Base-by-base conservation (phyloP, 176 grass and related monocot genomes). In the Eragrostis curvula region DNA sequence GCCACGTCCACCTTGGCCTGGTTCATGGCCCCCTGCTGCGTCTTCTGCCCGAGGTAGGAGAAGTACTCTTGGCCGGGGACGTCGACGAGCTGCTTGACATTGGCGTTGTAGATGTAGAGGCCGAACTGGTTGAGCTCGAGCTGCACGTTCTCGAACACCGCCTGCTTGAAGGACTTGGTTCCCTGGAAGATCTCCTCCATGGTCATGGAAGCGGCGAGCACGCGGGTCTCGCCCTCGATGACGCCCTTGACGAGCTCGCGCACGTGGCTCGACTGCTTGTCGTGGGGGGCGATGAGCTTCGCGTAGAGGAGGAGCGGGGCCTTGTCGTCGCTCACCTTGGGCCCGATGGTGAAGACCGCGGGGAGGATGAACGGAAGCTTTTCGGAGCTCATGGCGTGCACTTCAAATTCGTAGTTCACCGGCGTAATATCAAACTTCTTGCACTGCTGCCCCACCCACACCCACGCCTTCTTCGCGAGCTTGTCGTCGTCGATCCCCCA, bases 261-360 rank as follows among this genome's bases (percentile, higher is more conserved):
- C 11, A 98, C 88, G 85, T 98, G 95, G 84, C 62, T 85, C 5
- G 92, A 89, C 44, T 81, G 78, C 85, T 97, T 91, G 84, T 94
- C 88, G 80, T 90, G 89, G 5, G 87, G 90, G 21, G 95, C 73
- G 67, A 98, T 98, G 59, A 94, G 92, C 74, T 93, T 94, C 52
- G 95, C 92, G 36, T 98, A 98, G 43, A 32, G 87, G 20, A 98
- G 76, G 13, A 98, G 90, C 18, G 75, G 73, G 0, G 81, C 77
- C 0, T 1, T 61, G 73, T 92, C 85, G 0, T 72, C 78, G 5
- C 41, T 11, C 71, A 94, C 75, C 73, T 91, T 67, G 8, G 95
- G 95, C 21, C 95, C 92, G 70, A 98, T 91, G 50, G 95, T 98
- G 88, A 98, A 98, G 60, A 98, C 95, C 11, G 92, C 95, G 12